These are phyloP conservation scores for Colletotrichum agaves DNA, from an alignment of 2,329 filamentous ascomycete genomes.

Conservation along the genomic window DNA sequence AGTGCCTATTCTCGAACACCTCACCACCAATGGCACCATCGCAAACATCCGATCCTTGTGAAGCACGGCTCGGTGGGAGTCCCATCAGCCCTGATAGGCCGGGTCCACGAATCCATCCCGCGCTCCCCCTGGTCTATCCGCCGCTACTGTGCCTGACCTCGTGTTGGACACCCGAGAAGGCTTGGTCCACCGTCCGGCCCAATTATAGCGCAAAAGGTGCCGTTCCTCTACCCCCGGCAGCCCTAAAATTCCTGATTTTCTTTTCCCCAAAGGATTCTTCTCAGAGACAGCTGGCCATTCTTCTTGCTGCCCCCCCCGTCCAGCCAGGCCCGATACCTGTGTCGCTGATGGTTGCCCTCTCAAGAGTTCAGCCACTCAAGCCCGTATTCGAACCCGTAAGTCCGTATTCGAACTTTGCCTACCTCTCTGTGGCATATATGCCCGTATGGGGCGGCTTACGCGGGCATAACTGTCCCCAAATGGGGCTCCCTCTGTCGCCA, in stretches of 20 bases:
- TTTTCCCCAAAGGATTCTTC: not conserved
- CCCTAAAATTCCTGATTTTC: conserved; percentile 5
- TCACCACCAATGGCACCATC: conserved; percentile 4
- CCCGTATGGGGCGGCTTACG: not conserved
- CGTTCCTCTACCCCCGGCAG: conserved; percentile 8
- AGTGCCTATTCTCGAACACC: not conserved
- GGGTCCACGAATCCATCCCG: conserved; percentile 4
- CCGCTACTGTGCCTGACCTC: conserved; percentile 35
- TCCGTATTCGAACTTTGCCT: conserved; percentile 21
- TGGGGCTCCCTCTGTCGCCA: conserved; percentile 14
- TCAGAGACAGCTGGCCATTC: conserved; percentile 27
- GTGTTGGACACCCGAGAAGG: conserved; percentile 26
- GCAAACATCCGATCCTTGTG: conserved; percentile 21
- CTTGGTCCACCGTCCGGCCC: conserved; percentile 12
- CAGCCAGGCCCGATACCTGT: conserved; percentile 9
- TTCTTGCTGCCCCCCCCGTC: not conserved
- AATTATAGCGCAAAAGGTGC: conserved; percentile 24
- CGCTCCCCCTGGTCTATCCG: conserved; percentile 8
- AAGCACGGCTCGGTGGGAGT: conserved; percentile 10
- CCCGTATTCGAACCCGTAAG: conserved; percentile 23
- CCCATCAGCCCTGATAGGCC: conserved; percentile 19
- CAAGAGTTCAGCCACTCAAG: not conserved
- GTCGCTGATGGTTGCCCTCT: not conserved
- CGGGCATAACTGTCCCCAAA: not conserved
- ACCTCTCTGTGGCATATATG: not conserved